Percentiles rank a stretch among this genome's conserved stretches.
Conservation (phyloP, 2,329 filamentous ascomycete species). For the Aspergillus tanneri region DNA sequence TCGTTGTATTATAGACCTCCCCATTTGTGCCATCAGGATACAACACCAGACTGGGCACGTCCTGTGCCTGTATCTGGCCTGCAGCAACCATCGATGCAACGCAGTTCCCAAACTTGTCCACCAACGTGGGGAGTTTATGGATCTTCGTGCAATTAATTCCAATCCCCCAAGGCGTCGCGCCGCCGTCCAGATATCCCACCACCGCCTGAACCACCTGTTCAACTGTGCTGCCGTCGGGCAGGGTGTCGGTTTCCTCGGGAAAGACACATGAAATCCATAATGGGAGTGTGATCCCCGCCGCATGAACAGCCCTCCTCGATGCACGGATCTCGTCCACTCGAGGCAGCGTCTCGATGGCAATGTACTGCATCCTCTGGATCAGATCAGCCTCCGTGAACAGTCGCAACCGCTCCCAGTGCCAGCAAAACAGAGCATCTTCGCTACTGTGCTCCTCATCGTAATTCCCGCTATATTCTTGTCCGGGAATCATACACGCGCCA, state of each 20-base stretch:
- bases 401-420: constrained; percentile 58
- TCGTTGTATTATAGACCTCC: constrained; percentile 64
- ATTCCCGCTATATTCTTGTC: constrained; percentile 63
- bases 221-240: constrained; percentile 58
- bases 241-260: constrained; percentile 51
- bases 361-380: constrained; percentile 46
- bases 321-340: constrained; percentile 62
- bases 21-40: constrained; percentile 70
- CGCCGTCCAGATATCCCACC: constrained; percentile 24
- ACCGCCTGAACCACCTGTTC: constrained; percentile 45
- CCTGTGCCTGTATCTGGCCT: constrained; percentile 6
- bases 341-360: constrained; percentile 67
- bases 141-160: constrained; percentile 64
- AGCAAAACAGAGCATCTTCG: constrained; percentile 49
- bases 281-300: constrained; percentile 30
- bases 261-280: constrained; percentile 67
- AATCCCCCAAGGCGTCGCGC: constrained; percentile 56
- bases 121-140: constrained; percentile 27
- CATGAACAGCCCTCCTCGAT: constrained; percentile 40
- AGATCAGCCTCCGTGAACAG: constrained; percentile 48
- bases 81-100: not conserved
- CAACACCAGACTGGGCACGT: constrained; percentile 55
- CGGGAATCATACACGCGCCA: constrained; percentile 65
- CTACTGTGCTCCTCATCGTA: constrained; percentile 56
- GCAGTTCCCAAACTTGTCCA: not conserved